Evolutionary conservation across 2,329 filamentous ascomycete genomes (phyloP).

Genomic region (Penicillium sp.): DNA sequence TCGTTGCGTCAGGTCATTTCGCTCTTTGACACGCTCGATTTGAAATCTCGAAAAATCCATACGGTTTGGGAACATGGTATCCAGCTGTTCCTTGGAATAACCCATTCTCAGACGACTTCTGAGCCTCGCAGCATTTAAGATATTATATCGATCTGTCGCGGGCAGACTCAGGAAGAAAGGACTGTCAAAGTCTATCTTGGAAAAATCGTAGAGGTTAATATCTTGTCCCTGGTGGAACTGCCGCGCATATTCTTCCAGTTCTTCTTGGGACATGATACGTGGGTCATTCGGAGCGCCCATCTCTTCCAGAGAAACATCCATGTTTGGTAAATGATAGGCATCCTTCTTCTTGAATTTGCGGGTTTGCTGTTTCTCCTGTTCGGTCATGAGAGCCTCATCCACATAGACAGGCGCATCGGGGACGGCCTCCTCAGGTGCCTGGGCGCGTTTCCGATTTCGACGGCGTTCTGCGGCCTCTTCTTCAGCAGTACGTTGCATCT

Average conservation of each 20-base stretch:
- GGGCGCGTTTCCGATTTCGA: slow-evolving; percentile 45
- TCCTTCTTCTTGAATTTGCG: slow-evolving; percentile 88
- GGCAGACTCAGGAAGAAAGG: slow-evolving; percentile 93
- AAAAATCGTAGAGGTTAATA: slow-evolving; percentile 87
- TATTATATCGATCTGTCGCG: slow-evolving; percentile 90
- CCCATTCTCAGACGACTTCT: slow-evolving; percentile 91
- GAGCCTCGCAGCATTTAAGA: slow-evolving; percentile 87
- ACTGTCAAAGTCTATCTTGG: slow-evolving; percentile 96
- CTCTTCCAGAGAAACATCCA: slow-evolving; percentile 72
- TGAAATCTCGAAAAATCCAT: slow-evolving; percentile 98
- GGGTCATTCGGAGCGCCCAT: slow-evolving; percentile 93
- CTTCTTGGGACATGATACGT: slow-evolving; percentile 91
- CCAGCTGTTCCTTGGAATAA: slow-evolving; percentile 90
- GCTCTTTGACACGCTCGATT: slow-evolving; percentile 86
- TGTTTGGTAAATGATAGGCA: slow-evolving; percentile 88
- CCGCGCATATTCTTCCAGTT: slow-evolving; percentile 87
- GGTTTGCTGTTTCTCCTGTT: slow-evolving; percentile 69
- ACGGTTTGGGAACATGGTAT: slow-evolving; percentile 93
- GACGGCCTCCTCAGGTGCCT: slow-evolving; percentile 63
- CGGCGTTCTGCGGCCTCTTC: slow-evolving; percentile 70
- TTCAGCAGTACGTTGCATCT: slow-evolving; percentile 88
- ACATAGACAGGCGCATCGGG: slow-evolving; percentile 80
- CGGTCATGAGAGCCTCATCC: slow-evolving; percentile 80
- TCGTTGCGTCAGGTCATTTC: slow-evolving; percentile 91
- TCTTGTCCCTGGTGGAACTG: slow-evolving; percentile 93